Conservation (phyloP, 345 rosid species). For the Populus alba region DNA sequence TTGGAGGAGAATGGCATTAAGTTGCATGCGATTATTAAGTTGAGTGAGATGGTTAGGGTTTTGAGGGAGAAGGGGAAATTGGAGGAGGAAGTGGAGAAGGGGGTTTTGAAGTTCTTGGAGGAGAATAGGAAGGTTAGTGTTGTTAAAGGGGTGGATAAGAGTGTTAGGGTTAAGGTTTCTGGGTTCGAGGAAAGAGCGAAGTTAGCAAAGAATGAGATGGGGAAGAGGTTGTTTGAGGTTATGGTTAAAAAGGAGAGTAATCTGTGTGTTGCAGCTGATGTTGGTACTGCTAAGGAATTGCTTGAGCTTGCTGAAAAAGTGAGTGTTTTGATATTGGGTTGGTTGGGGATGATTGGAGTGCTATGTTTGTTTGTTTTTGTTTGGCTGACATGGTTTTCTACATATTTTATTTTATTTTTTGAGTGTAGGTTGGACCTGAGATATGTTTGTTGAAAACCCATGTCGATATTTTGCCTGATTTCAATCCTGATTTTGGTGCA, state of each 20-base stretch:
- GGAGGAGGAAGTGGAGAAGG: constrained; percentile 54
- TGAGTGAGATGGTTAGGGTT: constrained; percentile 83
- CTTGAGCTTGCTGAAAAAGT: constrained; percentile 88
- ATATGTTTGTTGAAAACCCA: constrained; percentile 93
- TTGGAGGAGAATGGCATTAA: constrained; percentile 67
- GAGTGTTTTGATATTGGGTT: not conserved
- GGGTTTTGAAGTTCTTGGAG: constrained; percentile 65
- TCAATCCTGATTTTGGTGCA: constrained; percentile 84
- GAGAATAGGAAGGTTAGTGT: constrained; percentile 75
- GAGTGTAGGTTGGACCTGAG: constrained; percentile 85
- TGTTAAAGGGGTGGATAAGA: constrained; percentile 43
- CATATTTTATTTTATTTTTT: not conserved
- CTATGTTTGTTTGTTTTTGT: not conserved
- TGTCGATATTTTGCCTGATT: constrained; percentile 93
- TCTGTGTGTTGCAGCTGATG: constrained; percentile 95
- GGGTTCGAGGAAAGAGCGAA: constrained; percentile 63
- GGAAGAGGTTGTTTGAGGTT: constrained; percentile 72
- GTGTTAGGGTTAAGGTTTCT: constrained; percentile 43
- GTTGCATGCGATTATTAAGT: constrained; percentile 62
- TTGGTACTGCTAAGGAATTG: constrained; percentile 84
- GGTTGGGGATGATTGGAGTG: not conserved
- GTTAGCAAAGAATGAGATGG: constrained; percentile 65
- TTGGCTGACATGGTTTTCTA: not conserved
- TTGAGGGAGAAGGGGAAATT: constrained; percentile 79
- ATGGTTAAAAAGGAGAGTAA: constrained; percentile 87